Evolutionary conservation across 139 green algal genomes (phyloP).

Genomic region (Coccomyxa sp.): DNA sequence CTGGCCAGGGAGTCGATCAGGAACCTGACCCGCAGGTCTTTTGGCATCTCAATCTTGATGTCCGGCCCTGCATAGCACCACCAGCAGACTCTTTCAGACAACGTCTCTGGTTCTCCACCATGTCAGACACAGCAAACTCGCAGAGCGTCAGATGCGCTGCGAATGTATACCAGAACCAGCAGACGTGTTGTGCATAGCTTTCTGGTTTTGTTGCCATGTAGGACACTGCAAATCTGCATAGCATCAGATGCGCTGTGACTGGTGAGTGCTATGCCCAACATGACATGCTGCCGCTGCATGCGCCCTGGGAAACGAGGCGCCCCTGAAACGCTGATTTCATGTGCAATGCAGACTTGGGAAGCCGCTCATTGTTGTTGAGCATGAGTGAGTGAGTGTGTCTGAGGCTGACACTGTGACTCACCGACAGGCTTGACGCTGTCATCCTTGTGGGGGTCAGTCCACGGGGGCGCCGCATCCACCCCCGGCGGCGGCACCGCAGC

Average conservation of each 20-base stretch:
- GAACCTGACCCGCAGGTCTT: constrained; percentile 65
- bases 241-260: background rate
- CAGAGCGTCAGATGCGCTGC: too few species aligned
- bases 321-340: too few species aligned
- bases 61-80: constrained; percentile 34
- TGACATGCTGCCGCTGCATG: too few species aligned
- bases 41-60: constrained; percentile 59
- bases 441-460: constrained; percentile 4
- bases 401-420: background rate
- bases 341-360: too few species aligned
- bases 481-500: constrained; percentile 11
- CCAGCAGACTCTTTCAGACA: too few species aligned
- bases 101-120: too few species aligned
- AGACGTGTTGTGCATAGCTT: too few species aligned
- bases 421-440: background rate
- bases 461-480: constrained; percentile 5
- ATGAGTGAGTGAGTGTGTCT: background rate
- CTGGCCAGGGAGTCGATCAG: constrained; percentile 87
- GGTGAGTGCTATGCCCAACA: too few species aligned
- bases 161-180: background rate
- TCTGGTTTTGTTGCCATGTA: background rate
- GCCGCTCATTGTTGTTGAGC: too few species aligned
- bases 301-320: too few species aligned
- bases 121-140: too few species aligned
- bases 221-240: background rate